Conservation (phyloP, 139 green algal genomes). For the Chlamydomonas urium region DNA sequence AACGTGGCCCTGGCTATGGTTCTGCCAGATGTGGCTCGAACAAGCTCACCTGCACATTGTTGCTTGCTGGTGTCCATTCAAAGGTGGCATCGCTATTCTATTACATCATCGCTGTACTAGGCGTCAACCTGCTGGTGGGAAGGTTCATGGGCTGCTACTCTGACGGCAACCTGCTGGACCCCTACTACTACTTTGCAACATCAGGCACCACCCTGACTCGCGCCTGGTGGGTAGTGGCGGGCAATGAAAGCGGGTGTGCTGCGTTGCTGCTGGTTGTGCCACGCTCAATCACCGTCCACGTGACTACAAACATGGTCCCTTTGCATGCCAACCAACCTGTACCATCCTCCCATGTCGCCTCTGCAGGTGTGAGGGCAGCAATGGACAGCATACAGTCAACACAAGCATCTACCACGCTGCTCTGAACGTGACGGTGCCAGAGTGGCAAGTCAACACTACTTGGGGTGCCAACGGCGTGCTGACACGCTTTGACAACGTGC, state of each 20-base stretch:
- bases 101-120: slow-evolving; percentile 71
- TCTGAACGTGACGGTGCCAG: slow-evolving; percentile 19
- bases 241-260: slow-evolving; percentile 29
- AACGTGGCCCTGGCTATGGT: too few relatives aligned
- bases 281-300: slow-evolving; percentile 33
- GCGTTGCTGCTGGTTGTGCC: slow-evolving; percentile 4
- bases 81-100: slow-evolving; percentile 68
- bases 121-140: slow-evolving; percentile 49
- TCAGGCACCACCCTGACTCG: too few relatives aligned
- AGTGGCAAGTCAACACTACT: not conserved
- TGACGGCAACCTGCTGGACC: slow-evolving; percentile 29
- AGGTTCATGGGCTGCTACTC: slow-evolving; percentile 28
- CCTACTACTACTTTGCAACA: slow-evolving; percentile 25
- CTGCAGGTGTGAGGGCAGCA: slow-evolving; percentile 21
- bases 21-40: too few relatives aligned
- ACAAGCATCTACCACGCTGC: slow-evolving; percentile 32
- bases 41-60: too few relatives aligned
- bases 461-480: slow-evolving; percentile 9
- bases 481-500: slow-evolving; percentile 65
- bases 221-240: too few relatives aligned
- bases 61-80: too few relatives aligned
- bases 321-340: too few relatives aligned
- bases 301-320: too few relatives aligned
- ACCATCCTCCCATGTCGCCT: too few relatives aligned
- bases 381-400: slow-evolving; percentile 20